phyloP scores from a whole-genome alignment of 2,329 filamentous ascomycete species.

The Sporothrix schenckii region DNA sequence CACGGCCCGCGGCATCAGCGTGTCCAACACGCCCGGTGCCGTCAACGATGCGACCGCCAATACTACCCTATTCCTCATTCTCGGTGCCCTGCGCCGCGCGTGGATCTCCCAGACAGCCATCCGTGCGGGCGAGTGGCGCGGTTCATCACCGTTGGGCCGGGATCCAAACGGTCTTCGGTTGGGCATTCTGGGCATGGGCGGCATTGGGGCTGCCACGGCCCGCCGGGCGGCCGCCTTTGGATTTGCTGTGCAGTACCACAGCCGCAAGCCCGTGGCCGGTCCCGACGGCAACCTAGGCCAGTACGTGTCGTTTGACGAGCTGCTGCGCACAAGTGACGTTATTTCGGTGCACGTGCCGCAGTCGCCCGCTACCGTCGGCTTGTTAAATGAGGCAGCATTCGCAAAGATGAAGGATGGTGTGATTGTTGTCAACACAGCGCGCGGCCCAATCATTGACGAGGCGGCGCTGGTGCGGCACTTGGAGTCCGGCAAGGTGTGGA shows the following conservation, averaged over 20 bases:
- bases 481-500: conserved; percentile 57
- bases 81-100: conserved; percentile 66
- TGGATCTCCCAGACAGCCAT: conserved; percentile 50
- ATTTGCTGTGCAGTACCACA: conserved; percentile 63
- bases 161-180: conserved; percentile 67
- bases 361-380: conserved; percentile 48
- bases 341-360: conserved; percentile 54
- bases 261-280: conserved; percentile 54
- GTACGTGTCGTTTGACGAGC: conserved; percentile 42
- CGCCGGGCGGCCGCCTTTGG: conserved; percentile 52
- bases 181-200: conserved; percentile 63
- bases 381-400: conserved; percentile 56
- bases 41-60: conserved; percentile 74
- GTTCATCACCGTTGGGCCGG: conserved; percentile 55
- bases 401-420: conserved; percentile 59
- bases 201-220: conserved; percentile 50
- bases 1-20: conserved; percentile 58
- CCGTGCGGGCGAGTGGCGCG: conserved; percentile 44
- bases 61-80: conserved; percentile 68
- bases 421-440: conserved; percentile 60
- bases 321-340: conserved; percentile 53
- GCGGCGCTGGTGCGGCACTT: conserved; percentile 57
- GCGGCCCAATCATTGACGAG: conserved; percentile 61
- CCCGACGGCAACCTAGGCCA: conserved; percentile 45
- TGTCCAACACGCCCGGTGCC: conserved; percentile 69